phyloP scores from a whole-genome alignment of 2,329 filamentous ascomycete species.

The Meredithiella fracta region DNA sequence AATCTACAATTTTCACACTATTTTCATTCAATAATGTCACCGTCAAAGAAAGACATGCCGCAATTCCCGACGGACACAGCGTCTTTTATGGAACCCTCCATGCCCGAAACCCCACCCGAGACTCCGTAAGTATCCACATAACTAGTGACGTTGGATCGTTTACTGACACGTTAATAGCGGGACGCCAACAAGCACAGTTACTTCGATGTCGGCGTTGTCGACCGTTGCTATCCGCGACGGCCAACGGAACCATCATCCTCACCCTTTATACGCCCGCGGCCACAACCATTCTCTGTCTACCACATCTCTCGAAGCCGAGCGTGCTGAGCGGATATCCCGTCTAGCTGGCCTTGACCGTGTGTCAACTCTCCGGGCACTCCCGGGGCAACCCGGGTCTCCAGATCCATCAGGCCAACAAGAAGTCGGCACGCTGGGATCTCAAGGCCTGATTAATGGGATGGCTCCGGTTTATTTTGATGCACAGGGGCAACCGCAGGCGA shows the following conservation, averaged over 20 bases:
- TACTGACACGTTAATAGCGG: slow-evolving; percentile 39
- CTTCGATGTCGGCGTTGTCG: slow-evolving; percentile 77
- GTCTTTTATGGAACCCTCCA: slow-evolving; percentile 19
- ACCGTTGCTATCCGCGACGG: slow-evolving; percentile 95
- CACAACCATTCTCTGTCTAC: slow-evolving; percentile 43
- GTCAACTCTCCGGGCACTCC: slow-evolving; percentile 49
- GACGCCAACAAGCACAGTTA: slow-evolving; percentile 83
- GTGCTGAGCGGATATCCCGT: slow-evolving; percentile 86
- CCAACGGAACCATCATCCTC: slow-evolving; percentile 50
- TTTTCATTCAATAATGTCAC: slow-evolving; percentile 9
- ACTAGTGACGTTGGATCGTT: not conserved
- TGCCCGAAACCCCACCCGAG: slow-evolving; percentile 74
- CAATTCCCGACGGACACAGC: not conserved
- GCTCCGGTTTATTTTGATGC: slow-evolving; percentile 62
- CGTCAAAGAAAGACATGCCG: not conserved
- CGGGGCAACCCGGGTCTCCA: slow-evolving; percentile 22
- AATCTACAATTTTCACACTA: not conserved
- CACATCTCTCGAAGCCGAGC: slow-evolving; percentile 73
- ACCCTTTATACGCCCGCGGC: slow-evolving; percentile 37
- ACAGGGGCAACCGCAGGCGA: slow-evolving; percentile 47
- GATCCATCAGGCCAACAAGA: slow-evolving; percentile 29
- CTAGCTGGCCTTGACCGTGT: slow-evolving; percentile 83
- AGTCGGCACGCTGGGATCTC: slow-evolving; percentile 34
- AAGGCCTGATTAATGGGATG: slow-evolving; percentile 15
- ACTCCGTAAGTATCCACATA: slow-evolving; percentile 51